phyloP scores from a whole-genome alignment of 116 monocot species.

The Iris pallida region DNA sequence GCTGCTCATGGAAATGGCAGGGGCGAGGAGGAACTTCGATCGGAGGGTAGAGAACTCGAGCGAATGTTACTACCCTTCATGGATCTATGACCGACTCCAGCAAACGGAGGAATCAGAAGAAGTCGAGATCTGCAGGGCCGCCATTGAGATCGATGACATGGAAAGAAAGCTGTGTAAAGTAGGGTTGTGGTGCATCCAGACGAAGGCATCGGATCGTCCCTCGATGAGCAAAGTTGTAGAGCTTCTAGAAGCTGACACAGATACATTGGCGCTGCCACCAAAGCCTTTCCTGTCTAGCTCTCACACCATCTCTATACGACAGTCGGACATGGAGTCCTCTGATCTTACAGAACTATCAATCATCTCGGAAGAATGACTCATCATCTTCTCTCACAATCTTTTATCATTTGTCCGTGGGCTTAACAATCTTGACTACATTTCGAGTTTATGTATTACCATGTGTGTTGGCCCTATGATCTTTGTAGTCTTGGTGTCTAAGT shows the following conservation, averaged over 20 bases:
- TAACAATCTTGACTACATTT: too few species aligned
- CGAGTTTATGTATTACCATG: too few species aligned
- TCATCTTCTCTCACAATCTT: background rate
- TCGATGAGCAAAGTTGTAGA: slow-evolving; percentile 34
- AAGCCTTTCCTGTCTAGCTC: slow-evolving; percentile 19
- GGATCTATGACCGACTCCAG: slow-evolving; percentile 31
- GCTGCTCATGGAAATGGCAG: slow-evolving; percentile 24
- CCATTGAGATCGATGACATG: slow-evolving; percentile 7
- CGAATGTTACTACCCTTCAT: slow-evolving; percentile 35
- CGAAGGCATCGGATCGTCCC: slow-evolving; percentile 22
- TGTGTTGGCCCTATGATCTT: too few species aligned
- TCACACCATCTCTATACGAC: background rate
- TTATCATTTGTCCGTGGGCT: background rate
- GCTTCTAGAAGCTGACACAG: slow-evolving; percentile 22
- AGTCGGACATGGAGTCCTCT: background rate
- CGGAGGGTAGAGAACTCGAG: background rate
- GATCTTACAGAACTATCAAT: background rate
- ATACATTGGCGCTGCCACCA: slow-evolving; percentile 23
- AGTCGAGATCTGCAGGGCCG: background rate
- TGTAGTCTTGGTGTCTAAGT: too few species aligned
- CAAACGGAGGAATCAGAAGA: slow-evolving; percentile 1
- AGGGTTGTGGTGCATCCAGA: slow-evolving; percentile 48
- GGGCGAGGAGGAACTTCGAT: background rate
- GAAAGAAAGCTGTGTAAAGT: slow-evolving; percentile 29
- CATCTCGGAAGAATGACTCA: background rate